These are phyloP conservation scores for Nicotiana benthamiana DNA, from an alignment of 257 asterid genomes.

Conservation along the genomic window DNA sequence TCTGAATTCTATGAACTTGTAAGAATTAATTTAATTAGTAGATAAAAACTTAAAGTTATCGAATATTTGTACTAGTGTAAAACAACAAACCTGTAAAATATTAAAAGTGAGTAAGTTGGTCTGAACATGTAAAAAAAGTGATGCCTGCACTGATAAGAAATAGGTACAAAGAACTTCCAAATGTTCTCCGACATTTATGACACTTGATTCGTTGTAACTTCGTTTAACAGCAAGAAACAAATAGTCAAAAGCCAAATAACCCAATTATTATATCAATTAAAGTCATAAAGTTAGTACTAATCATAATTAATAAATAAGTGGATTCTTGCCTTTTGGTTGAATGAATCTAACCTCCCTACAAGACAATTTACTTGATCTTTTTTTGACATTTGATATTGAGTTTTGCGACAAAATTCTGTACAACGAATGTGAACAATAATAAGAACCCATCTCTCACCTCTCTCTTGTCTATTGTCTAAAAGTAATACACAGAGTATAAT, in stretches of 20 bases:
- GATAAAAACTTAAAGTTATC: too few relatives aligned
- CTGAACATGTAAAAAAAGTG: too few relatives aligned
- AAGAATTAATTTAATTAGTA: too few relatives aligned
- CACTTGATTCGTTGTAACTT: not conserved
- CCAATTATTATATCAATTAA: not conserved
- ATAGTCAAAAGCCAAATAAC: slow-evolving; percentile 2
- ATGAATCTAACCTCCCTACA: slow-evolving; percentile 3
- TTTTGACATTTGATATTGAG: not conserved
- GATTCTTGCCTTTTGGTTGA: not conserved
- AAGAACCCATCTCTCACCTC: not conserved
- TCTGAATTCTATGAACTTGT: too few relatives aligned
- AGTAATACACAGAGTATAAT: not conserved
- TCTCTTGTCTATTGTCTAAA: not conserved
- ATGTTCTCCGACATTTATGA: not conserved
- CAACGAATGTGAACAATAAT: slow-evolving; percentile 1
- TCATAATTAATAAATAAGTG: not conserved
- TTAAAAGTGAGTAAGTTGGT: too few relatives aligned
- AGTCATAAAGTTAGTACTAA: not conserved
- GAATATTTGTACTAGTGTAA: too few relatives aligned
- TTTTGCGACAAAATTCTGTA: not conserved
- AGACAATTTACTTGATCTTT: not conserved
- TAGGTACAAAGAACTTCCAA: slow-evolving; percentile 1
- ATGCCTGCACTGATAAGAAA: not conserved
- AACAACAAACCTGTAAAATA: too few relatives aligned
- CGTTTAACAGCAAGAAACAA: not conserved